Conservation (phyloP, 805 yeast species). For the Candida wancherniae region DNA sequence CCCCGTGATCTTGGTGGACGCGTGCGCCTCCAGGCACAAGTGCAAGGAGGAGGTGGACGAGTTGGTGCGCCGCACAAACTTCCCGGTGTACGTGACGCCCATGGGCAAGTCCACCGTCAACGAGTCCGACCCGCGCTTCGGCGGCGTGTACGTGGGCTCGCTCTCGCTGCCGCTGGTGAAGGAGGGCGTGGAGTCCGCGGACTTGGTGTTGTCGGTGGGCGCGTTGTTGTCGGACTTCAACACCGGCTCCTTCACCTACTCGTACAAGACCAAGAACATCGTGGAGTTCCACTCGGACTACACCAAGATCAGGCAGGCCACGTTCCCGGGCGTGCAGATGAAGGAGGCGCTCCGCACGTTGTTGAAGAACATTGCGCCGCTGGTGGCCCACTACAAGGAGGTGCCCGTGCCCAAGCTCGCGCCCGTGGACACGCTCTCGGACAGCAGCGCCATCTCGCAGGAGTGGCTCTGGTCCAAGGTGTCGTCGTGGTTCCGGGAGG, state of each 20-base stretch:
- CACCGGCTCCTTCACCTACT: conserved; percentile 80
- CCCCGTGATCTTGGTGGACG: conserved; percentile 78
- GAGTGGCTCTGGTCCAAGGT: conserved; percentile 21
- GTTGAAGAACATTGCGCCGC: conserved; percentile 32
- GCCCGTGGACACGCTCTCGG: conserved; percentile 41
- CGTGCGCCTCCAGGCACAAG: conserved; percentile 77
- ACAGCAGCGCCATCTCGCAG: conserved; percentile 18
- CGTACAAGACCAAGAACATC: conserved; percentile 67
- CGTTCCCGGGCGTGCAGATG: conserved; percentile 70
- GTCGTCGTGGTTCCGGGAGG: conserved; percentile 21
- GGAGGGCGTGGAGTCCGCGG: conserved; percentile 66
- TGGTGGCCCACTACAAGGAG: conserved; percentile 42
- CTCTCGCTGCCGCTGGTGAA: conserved; percentile 70
- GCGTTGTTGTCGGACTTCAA: conserved; percentile 82
- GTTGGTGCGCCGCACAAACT: conserved; percentile 62
- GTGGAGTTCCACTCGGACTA: conserved; percentile 75
- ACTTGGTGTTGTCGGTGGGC: conserved; percentile 72
- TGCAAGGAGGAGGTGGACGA: conserved; percentile 55
- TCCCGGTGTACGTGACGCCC: conserved; percentile 81
- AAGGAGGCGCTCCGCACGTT: conserved; percentile 34
- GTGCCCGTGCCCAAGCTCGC: conserved; percentile 52
- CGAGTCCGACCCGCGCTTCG: conserved; percentile 53
- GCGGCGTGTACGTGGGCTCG: conserved; percentile 82
- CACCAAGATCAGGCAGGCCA: conserved; percentile 63
- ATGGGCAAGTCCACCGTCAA: conserved; percentile 82